These are phyloP conservation scores for Medicago truncatula DNA, from an alignment of 306 rosid species.

Conservation along the genomic window MtrunA17r5.0-ANR NC_053048.1:38512001-38512500, in stretches of 20 bases:
- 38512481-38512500: background rate
- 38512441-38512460: background rate
- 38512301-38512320: conserved; percentile 1
- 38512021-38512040: no score
- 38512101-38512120: background rate
- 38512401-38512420: conserved; percentile 24
- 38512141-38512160: background rate
- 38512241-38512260: background rate
- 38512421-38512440: conserved; percentile 3
- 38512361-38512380: conserved; percentile 25
- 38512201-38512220: background rate
- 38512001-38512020: no score
- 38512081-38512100: background rate
- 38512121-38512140: background rate
- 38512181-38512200: background rate
- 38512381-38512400: conserved; percentile 39
- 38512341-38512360: conserved; percentile 57
- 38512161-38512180: background rate
- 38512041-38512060: no score
- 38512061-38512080: background rate
- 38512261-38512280: background rate
- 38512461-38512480: background rate
- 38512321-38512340: conserved; percentile 6
- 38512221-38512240: background rate
- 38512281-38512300: background rate